These are phyloP conservation scores for Trichoderma polysporum DNA, from an alignment of 2,329 filamentous ascomycete species.

Conservation along the genomic window DNA sequence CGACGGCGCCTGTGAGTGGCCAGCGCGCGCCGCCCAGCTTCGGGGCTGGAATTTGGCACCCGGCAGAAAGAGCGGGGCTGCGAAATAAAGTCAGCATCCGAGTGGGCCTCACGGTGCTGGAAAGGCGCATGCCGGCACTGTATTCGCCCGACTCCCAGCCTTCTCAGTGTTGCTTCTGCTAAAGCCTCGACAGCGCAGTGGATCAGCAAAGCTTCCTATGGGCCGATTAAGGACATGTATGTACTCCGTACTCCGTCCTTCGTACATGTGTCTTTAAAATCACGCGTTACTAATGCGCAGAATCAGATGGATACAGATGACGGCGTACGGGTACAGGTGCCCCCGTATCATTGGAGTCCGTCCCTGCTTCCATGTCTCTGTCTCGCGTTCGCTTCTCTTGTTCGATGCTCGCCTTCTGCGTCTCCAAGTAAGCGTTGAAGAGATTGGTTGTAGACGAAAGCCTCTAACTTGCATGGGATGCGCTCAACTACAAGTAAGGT, in stretches of 20 bases:
- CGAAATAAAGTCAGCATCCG: constrained; percentile 5
- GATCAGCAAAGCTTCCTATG: background rate
- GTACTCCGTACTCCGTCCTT: constrained; percentile 1
- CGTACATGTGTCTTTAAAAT: background rate
- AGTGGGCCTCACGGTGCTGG: background rate
- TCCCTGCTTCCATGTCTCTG: background rate
- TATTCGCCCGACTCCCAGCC: constrained; percentile 3
- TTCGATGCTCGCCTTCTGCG: background rate
- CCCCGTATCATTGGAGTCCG: too few relatives aligned
- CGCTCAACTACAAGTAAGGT: constrained; percentile 16
- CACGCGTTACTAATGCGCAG: constrained; percentile 5
- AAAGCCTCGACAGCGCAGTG: background rate
- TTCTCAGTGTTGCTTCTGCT: background rate
- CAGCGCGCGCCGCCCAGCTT: background rate
- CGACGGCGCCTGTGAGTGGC: background rate
- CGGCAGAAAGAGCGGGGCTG: constrained; percentile 1
- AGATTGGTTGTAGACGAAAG: too few relatives aligned
- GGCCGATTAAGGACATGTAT: constrained; percentile 16
- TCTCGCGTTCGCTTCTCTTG: background rate
- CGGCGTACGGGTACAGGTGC: background rate
- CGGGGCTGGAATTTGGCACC: constrained; percentile 9
- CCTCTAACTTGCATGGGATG: background rate
- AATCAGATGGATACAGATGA: background rate
- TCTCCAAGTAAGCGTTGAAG: background rate
- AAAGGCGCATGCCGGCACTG: background rate